Percentiles rank a stretch among this genome's conserved stretches.
Evolutionary conservation across 2,329 filamentous ascomycete genomes (phyloP).

Genomic region (Diaporthe helianthi): DNA sequence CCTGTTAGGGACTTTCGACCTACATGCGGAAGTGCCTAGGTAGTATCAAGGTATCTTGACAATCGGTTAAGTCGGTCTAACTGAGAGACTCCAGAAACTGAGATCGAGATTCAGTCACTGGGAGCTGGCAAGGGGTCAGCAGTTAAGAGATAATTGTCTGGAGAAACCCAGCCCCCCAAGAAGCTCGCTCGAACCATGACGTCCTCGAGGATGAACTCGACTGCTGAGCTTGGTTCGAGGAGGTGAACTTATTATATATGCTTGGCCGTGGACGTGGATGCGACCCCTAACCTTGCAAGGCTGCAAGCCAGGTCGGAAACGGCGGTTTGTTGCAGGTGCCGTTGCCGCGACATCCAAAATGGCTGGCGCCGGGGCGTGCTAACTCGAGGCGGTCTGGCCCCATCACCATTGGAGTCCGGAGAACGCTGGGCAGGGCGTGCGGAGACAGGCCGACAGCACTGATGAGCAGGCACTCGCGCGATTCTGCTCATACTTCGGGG

Average conservation of each 20-base stretch:
- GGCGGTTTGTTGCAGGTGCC: slow-evolving; percentile 22
- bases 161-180: slow-evolving; percentile 6
- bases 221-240: slow-evolving; percentile 16
- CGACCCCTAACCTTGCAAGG: slow-evolving; percentile 17
- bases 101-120: slow-evolving; percentile 9
- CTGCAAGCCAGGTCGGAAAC: slow-evolving; percentile 11
- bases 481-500: slow-evolving; percentile 1
- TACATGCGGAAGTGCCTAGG: too few species aligned
- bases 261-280: background rate
- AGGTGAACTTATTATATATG: background rate
- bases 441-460: too few species aligned
- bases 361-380: slow-evolving; percentile 1
- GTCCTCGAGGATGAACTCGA: slow-evolving; percentile 21
- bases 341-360: slow-evolving; percentile 18
- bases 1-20: too few species aligned
- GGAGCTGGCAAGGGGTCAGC: background rate
- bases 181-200: slow-evolving; percentile 5
- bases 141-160: background rate
- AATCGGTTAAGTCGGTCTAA: background rate
- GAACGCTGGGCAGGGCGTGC: background rate
- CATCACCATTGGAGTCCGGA: background rate
- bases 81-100: background rate
- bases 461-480: background rate
- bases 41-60: slow-evolving; percentile 9
- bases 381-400: slow-evolving; percentile 15